These are phyloP conservation scores for Coemansia sp. DNA, from an alignment of 192 early-diverging fungal species.

Conservation along the genomic window DNA sequence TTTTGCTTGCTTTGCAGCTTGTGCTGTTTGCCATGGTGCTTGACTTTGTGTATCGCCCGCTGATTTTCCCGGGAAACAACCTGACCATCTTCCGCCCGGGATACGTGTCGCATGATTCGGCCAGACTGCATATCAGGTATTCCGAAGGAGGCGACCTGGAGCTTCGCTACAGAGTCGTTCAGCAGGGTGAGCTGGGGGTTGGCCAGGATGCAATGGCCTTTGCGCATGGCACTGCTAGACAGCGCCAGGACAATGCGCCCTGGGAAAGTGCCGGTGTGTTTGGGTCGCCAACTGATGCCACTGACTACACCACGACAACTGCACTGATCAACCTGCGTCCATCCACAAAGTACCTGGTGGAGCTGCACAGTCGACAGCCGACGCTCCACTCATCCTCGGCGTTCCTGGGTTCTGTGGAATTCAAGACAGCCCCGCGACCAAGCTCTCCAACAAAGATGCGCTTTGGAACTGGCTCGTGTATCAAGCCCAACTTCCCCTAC, in stretches of 20 bases:
- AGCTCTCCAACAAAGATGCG: slow-evolving; percentile 20
- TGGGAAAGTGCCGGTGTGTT: slow-evolving; percentile 36
- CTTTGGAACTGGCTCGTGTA: slow-evolving; percentile 51
- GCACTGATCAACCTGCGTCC: slow-evolving; percentile 27
- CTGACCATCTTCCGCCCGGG: slow-evolving; percentile 39
- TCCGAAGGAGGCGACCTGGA: slow-evolving; percentile 28
- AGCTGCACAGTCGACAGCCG: slow-evolving; percentile 26
- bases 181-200: not conserved
- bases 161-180: slow-evolving; percentile 22
- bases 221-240: too few relatives aligned
- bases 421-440: slow-evolving; percentile 27
- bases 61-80: slow-evolving; percentile 20
- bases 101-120: slow-evolving; percentile 36
- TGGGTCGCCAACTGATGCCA: slow-evolving; percentile 15
- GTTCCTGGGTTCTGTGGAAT: slow-evolving; percentile 27
- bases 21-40: slow-evolving; percentile 37
- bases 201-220: not conserved
- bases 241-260: slow-evolving; percentile 6
- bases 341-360: slow-evolving; percentile 32
- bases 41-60: slow-evolving; percentile 49
- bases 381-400: slow-evolving; percentile 17
- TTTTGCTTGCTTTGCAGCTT: slow-evolving; percentile 27
- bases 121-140: slow-evolving; percentile 40
- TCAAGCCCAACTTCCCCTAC: slow-evolving; percentile 54
- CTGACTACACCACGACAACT: slow-evolving; percentile 27